Evolutionary conservation across 1,139 yeast genomes (phyloP).

Genomic region (Candida sanyaensis): DNA sequence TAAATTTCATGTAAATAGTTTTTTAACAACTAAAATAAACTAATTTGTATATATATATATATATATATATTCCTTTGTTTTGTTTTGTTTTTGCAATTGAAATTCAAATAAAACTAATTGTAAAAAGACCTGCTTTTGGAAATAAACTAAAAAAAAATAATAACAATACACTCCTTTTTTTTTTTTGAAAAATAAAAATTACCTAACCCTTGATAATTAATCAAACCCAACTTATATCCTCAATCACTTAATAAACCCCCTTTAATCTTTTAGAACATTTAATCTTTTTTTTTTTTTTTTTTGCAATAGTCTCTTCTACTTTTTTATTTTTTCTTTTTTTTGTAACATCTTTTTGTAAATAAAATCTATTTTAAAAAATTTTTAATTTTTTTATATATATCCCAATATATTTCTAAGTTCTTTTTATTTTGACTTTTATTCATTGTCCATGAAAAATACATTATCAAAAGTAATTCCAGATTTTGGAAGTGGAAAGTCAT

Average conservation of each 20-base stretch:
- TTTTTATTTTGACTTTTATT: conserved; percentile 7
- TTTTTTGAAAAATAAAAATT: no score
- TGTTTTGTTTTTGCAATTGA: no score
- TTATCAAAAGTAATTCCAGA: conserved; percentile 35
- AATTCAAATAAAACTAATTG: neutral
- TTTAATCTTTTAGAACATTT: no score
- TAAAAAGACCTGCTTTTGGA: neutral
- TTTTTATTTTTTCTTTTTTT: no score
- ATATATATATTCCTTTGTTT: neutral
- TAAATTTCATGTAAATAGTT: neutral
- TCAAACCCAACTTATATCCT: no score
- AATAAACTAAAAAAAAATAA: no score
- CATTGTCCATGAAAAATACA: conserved; percentile 39
- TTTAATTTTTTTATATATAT: neutral
- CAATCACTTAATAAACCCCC: no score
- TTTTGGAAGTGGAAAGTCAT: conserved; percentile 21
- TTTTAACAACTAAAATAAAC: neutral
- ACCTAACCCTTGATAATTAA: no score
- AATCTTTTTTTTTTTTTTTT: no score
- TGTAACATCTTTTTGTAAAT: neutral
- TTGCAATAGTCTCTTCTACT: neutral
- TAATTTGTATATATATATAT: neutral
- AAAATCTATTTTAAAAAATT: neutral
- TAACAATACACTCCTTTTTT: no score
- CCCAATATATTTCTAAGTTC: neutral